Percentiles rank a stretch among this genome's conserved stretches.
Conservation (phyloP, 108 stramenopile species). For the Cyclostephanos invisitatus region DNA sequence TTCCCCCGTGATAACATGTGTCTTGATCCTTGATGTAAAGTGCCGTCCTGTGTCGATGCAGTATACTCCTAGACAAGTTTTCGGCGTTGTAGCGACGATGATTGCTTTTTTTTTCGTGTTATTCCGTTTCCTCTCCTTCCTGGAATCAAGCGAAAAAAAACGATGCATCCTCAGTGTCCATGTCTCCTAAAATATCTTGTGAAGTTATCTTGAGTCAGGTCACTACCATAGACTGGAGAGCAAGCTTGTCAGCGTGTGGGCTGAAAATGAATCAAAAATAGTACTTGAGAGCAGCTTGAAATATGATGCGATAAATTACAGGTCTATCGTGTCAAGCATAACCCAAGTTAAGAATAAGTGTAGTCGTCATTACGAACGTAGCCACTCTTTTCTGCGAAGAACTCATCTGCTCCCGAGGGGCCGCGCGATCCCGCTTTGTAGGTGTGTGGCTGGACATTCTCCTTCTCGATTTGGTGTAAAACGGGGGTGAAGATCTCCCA, state of each 20-base stretch:
- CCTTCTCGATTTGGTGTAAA: slow-evolving; percentile 84
- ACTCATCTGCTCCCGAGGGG: slow-evolving; percentile 80
- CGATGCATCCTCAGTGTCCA: no score
- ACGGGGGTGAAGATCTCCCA: slow-evolving; percentile 98
- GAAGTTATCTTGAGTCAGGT: no score
- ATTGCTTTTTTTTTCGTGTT: neutral
- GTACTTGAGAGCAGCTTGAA: neutral
- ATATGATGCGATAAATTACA: no score
- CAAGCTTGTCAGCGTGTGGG: neutral
- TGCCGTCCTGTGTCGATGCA: no score
- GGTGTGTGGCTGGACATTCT: slow-evolving; percentile 67
- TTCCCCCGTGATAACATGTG: slow-evolving; percentile 4
- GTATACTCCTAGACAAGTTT: no score
- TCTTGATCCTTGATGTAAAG: no score
- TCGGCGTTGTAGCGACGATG: neutral
- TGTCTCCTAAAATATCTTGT: no score
- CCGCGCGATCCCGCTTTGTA: slow-evolving; percentile 90
- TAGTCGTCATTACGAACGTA: slow-evolving; percentile 72
- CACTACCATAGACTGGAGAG: neutral
- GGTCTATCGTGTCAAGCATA: slow-evolving; percentile 49
- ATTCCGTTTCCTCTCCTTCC: no score
- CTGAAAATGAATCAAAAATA: no score
- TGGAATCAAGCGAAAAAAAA: no score
- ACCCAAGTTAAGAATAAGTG: slow-evolving; percentile 27
- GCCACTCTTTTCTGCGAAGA: slow-evolving; percentile 58